A percentile compares a stretch with the other conserved stretches of the same genome.
phyloP scores from a whole-genome alignment of 768 basidiomycete species.

The Leccinum subgranulosum region DNA sequence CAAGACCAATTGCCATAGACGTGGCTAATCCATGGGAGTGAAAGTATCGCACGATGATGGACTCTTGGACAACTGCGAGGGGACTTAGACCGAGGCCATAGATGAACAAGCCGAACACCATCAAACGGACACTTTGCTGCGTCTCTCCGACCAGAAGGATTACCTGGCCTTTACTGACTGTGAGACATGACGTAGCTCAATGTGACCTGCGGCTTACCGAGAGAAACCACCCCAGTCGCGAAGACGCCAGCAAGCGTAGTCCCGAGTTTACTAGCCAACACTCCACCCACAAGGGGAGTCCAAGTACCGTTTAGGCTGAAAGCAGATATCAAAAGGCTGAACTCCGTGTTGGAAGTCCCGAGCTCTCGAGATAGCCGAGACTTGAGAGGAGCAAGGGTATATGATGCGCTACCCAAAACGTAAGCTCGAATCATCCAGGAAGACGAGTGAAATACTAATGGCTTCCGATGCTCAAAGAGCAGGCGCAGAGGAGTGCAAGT shows the following conservation, averaged over 20 bases:
- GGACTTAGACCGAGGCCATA: slow-evolving; percentile 81
- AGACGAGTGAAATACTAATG: slow-evolving; percentile 55
- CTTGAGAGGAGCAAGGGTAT: slow-evolving; percentile 79
- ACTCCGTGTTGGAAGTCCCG: slow-evolving; percentile 74
- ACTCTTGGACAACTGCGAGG: slow-evolving; percentile 79
- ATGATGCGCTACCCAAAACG: slow-evolving; percentile 49
- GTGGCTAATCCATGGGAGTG: slow-evolving; percentile 70
- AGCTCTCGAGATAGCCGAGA: slow-evolving; percentile 64
- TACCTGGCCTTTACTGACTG: slow-evolving; percentile 47
- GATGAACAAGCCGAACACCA: slow-evolving; percentile 74
- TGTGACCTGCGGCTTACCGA: slow-evolving; percentile 38
- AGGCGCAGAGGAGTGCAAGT: slow-evolving; percentile 67
- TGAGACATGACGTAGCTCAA: slow-evolving; percentile 5
- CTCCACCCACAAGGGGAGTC: slow-evolving; percentile 77
- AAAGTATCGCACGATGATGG: slow-evolving; percentile 82
- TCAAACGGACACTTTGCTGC: slow-evolving; percentile 55
- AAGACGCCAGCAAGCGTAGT: slow-evolving; percentile 70
- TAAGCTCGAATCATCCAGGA: slow-evolving; percentile 1
- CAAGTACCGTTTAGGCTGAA: slow-evolving; percentile 71
- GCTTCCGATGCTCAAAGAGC: slow-evolving; percentile 70
- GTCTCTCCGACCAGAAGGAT: slow-evolving; percentile 67
- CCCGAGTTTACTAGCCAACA: slow-evolving; percentile 67
- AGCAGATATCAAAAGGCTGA: slow-evolving; percentile 73
- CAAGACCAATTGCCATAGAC: slow-evolving; percentile 78
- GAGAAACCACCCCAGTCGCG: slow-evolving; percentile 69